These are phyloP conservation scores for Berberis thunbergii DNA, from an alignment of 164 flowering plant genomes.

Conservation along the genomic window DNA sequence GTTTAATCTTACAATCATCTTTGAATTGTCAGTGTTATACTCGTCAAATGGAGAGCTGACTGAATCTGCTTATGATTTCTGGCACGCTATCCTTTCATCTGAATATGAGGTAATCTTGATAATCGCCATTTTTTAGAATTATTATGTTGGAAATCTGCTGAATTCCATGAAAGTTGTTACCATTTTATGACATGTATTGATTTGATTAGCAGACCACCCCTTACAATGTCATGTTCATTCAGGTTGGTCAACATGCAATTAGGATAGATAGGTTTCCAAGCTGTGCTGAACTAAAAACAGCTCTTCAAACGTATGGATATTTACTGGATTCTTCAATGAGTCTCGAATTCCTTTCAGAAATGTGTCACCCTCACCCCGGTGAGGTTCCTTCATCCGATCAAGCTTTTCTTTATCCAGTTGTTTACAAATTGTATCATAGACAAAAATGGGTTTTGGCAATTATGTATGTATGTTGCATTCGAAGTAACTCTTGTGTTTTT, in stretches of 20 bases:
- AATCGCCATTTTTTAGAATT: not conserved
- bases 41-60: constrained; percentile 48
- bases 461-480: too few species aligned
- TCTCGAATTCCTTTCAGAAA: constrained; percentile 24
- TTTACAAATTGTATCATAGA: too few species aligned
- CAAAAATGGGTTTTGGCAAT: too few species aligned
- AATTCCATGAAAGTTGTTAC: too few species aligned
- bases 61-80: constrained; percentile 70
- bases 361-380: constrained; percentile 23
- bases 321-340: constrained; percentile 19
- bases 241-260: constrained; percentile 26
- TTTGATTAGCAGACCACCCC: too few species aligned
- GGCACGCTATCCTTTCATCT: constrained; percentile 48
- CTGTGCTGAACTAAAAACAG: constrained; percentile 44
- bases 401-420: not conserved
- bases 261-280: constrained; percentile 59
- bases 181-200: too few species aligned
- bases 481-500: too few species aligned
- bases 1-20: constrained; percentile 3
- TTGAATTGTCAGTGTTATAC: constrained; percentile 58
- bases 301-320: constrained; percentile 72
- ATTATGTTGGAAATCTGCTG: too few species aligned
- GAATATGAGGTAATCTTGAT: constrained; percentile 34
- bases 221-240: constrained; percentile 5
- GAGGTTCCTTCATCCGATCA: constrained; percentile 6